Evolutionary conservation across 2,329 filamentous ascomycete species (phyloP).

Genomic region (Macroventuria anomochaeta): DNA sequence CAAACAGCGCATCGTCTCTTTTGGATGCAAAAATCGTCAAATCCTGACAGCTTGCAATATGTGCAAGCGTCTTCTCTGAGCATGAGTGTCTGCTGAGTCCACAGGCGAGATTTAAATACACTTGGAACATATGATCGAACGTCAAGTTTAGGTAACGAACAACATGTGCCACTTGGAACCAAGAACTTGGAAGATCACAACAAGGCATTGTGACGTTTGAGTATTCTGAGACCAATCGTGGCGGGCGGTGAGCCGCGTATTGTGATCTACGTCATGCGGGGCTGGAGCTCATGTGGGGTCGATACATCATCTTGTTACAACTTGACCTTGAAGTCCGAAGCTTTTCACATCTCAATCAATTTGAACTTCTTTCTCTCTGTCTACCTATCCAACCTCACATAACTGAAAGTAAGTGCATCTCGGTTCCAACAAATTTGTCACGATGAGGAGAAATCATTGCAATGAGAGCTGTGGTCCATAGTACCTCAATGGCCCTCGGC

Average conservation of each 20-base stretch:
- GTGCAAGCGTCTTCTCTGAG: too few species aligned
- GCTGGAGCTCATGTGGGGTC: constrained; percentile 16
- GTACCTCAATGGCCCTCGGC: background rate
- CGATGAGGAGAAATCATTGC: too few species aligned
- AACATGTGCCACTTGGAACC: too few species aligned
- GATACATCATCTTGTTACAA: constrained; percentile 6
- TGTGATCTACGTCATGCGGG: constrained; percentile 4
- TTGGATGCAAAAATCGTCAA: too few species aligned
- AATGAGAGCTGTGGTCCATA: too few species aligned
- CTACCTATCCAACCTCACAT: background rate
- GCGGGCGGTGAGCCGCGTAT: background rate
- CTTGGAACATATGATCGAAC: too few species aligned
- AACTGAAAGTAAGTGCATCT: background rate
- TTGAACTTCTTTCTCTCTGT: background rate
- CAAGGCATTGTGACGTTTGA: constrained; percentile 3
- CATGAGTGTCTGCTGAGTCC: too few species aligned
- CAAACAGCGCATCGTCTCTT: background rate
- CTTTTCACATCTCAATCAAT: background rate
- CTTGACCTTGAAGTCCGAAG: background rate
- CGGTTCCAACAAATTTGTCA: too few species aligned
- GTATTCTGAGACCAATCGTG: constrained; percentile 1
- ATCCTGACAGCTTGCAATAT: too few species aligned
- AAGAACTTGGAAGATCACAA: too few species aligned
- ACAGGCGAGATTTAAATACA: too few species aligned
- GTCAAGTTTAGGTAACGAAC: too few species aligned